These are phyloP conservation scores for Schizonepeta tenuifolia DNA, from an alignment of 257 asterid species.

Conservation along the genomic window DNA sequence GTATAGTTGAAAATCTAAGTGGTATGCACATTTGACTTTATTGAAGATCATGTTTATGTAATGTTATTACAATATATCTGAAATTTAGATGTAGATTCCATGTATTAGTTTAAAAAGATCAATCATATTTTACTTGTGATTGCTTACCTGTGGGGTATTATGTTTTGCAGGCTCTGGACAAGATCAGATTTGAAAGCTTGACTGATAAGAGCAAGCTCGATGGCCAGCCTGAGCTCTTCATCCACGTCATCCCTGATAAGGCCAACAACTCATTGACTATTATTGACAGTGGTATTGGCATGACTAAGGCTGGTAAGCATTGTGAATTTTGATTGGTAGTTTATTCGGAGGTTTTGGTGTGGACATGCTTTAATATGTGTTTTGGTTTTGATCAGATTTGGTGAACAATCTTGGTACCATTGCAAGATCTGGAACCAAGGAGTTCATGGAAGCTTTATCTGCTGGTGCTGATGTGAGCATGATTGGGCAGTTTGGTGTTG, in stretches of 20 bases:
- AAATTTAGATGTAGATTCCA: neutral
- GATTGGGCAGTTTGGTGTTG: slow-evolving; percentile 74
- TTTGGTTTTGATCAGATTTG: slow-evolving; percentile 48
- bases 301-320: slow-evolving; percentile 69
- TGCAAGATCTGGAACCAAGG: slow-evolving; percentile 67
- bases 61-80: neutral
- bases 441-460: slow-evolving; percentile 66
- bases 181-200: slow-evolving; percentile 61
- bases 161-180: slow-evolving; percentile 53
- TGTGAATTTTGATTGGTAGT: neutral
- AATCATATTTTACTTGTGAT: neutral
- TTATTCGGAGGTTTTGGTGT: neutral
- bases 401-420: slow-evolving; percentile 72
- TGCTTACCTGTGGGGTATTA: neutral
- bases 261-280: slow-evolving; percentile 56
- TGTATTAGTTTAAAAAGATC: neutral
- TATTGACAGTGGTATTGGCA: slow-evolving; percentile 65
- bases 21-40: neutral
- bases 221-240: slow-evolving; percentile 61
- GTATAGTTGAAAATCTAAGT: neutral
- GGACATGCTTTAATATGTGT: neutral
- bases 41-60: neutral
- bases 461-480: slow-evolving; percentile 76
- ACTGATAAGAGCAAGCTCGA: slow-evolving; percentile 72
- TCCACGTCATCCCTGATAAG: slow-evolving; percentile 63